Evolutionary conservation across 345 rosid genomes (phyloP).

Genomic region (Citrus reticulata): DNA sequence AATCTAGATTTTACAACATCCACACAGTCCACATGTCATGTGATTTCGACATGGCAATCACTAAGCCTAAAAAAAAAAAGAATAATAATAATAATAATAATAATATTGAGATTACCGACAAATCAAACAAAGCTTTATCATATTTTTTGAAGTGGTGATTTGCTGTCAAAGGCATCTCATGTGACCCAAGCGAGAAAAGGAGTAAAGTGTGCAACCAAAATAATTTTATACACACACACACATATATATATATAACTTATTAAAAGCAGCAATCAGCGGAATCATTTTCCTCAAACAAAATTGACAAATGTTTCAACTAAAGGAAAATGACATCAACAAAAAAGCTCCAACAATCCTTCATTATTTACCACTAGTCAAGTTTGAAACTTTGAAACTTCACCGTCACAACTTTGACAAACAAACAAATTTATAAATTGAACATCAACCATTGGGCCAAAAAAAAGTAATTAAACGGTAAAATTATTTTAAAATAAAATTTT

Average conservation of each 20-base stretch:
- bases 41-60: background rate
- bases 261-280: background rate
- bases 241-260: background rate
- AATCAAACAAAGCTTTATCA: background rate
- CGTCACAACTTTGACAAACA: background rate
- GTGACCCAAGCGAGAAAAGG: slow-evolving; percentile 4
- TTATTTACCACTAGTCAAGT: background rate
- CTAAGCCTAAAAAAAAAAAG: background rate
- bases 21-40: no score
- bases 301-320: background rate
- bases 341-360: background rate
- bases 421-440: no score
- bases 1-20: no score
- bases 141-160: background rate
- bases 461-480: no score
- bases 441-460: no score
- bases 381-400: background rate
- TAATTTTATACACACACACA: background rate
- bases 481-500: no score
- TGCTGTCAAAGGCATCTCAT: slow-evolving; percentile 11
- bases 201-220: background rate
- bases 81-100: no score
- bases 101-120: background rate
- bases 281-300: background rate
- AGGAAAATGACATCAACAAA: background rate